Base-by-base conservation (phyloP, 495 filamentous ascomycete genomes). In the Podospora australis region DNA sequence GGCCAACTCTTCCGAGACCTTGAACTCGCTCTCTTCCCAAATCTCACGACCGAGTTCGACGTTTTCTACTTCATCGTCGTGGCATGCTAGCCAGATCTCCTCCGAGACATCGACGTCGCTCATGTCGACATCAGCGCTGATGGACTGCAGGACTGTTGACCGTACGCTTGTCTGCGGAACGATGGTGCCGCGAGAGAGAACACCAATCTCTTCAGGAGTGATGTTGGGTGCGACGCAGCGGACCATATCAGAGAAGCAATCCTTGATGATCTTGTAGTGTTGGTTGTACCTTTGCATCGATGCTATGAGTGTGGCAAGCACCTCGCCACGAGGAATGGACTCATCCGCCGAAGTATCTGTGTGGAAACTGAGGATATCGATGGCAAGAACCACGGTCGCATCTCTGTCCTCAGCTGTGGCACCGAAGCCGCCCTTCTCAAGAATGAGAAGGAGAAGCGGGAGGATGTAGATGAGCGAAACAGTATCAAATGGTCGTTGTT, bases 201-300 rank as follows among this genome's bases (percentile, higher is more conserved):
- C 78, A 2, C 69, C 64, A 17, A 88, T 81, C 64, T 98, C 92
- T 6, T 73, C 60, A 16, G 71, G 50, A 48, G 56, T 80, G 42
- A 96, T 88, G 41, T 86, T 91, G 2, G 81, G 75, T 1, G 88
- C 80, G 41, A 96, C 74, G 46, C 80, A 88, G 45, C 88, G 79
- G 54, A 86, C 84, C 59, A 92, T 77, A 64, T 96, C 88, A 22
- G 81, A 71, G 39, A 98, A 73, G 52, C 87, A 94, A 63, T 97
- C 94, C 63, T 94, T 95, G 64, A 96, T 79, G 28, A 88, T 67
- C 65, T 92, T 95, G 69, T 96, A 96, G 63, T 97, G 94, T 46
- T 94, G 87, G 34, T 79, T 85, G 62, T 91, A 96, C 54, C 72
- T 77, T 56, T 94, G 88, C 87, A 97, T 95, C 2, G 87, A 83